Conservation (phyloP, 805 yeast genomes). For the Wickerhamiella kazuoi region DNA sequence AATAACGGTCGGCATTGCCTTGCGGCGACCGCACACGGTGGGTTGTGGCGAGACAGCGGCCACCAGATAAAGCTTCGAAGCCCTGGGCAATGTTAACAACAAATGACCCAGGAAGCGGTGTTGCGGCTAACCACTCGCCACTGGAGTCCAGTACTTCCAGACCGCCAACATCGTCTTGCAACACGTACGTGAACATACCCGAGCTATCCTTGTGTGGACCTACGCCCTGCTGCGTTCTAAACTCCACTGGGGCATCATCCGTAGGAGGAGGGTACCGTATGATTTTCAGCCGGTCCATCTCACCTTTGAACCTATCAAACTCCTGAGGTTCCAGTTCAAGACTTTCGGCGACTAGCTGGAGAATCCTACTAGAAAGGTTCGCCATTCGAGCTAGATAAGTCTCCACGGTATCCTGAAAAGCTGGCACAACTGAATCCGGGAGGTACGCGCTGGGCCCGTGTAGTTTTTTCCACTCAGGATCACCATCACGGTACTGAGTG, state of each 20-base stretch:
- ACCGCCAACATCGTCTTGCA: conserved; percentile 37
- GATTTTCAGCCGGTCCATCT: conserved; percentile 38
- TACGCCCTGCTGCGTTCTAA: conserved; percentile 27
- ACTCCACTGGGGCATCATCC: neutral
- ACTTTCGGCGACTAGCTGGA: conserved; percentile 36
- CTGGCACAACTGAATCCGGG: conserved; percentile 23
- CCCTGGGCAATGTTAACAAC: conserved; percentile 48
- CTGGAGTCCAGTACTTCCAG: conserved; percentile 38
- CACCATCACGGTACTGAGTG: conserved; percentile 4
- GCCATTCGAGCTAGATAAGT: conserved; percentile 32
- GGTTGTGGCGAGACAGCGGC: conserved; percentile 41
- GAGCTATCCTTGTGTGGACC: conserved; percentile 51
- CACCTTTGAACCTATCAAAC: conserved; percentile 32
- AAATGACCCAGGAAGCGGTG: conserved; percentile 30
- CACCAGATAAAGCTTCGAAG: conserved; percentile 39
- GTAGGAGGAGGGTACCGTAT: conserved; percentile 36
- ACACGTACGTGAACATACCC: conserved; percentile 41
- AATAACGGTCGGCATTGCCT: conserved; percentile 1
- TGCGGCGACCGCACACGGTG: conserved; percentile 27
- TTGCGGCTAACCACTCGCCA: conserved; percentile 41
- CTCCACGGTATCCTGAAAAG: conserved; percentile 27
- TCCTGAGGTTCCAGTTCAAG: conserved; percentile 31
- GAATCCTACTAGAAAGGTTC: conserved; percentile 26
- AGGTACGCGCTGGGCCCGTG: conserved; percentile 47
- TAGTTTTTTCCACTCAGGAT: conserved; percentile 25